phyloP scores from a whole-genome alignment of 129 eudicot genomes.

The Chrysanthemum seticuspe region DNA sequence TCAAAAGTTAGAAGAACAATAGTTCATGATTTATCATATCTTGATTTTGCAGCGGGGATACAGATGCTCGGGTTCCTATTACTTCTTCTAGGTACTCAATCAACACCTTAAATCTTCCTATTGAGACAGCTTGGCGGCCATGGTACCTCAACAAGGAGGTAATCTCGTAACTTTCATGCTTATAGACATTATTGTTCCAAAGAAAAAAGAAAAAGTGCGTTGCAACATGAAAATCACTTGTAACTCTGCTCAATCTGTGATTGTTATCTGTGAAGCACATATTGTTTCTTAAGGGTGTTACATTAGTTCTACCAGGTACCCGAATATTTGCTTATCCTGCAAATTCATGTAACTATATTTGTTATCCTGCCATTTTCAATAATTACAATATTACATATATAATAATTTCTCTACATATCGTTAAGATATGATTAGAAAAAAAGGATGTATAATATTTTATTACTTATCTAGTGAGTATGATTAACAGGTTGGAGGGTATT shows the following conservation, averaged over 20 bases:
- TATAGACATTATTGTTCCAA: background rate
- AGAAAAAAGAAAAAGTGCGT: background rate
- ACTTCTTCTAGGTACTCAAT: constrained; percentile 52
- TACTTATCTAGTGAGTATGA: background rate
- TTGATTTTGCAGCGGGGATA: constrained; percentile 41
- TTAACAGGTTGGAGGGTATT: constrained; percentile 49
- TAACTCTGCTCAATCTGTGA: no score
- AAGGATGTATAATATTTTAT: background rate
- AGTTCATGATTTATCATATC: constrained; percentile 1
- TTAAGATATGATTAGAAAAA: no score
- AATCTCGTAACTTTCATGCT: background rate
- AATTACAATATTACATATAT: background rate
- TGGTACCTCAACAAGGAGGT: constrained; percentile 48
- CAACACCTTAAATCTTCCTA: constrained; percentile 37
- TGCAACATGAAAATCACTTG: background rate
- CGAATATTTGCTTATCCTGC: background rate
- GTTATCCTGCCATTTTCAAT: background rate
- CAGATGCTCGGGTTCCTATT: constrained; percentile 36
- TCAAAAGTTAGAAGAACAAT: background rate
- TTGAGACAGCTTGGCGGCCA: constrained; percentile 45
- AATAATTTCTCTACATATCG: background rate
- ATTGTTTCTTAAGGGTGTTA: background rate
- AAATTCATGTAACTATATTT: background rate
- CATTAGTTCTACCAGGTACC: background rate
- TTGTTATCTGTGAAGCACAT: background rate